Evolutionary conservation across 495 filamentous ascomycete species (phyloP), one percentile per base, ranked within the genome.

Genomic region (Penicillium flavigenum): DNA sequence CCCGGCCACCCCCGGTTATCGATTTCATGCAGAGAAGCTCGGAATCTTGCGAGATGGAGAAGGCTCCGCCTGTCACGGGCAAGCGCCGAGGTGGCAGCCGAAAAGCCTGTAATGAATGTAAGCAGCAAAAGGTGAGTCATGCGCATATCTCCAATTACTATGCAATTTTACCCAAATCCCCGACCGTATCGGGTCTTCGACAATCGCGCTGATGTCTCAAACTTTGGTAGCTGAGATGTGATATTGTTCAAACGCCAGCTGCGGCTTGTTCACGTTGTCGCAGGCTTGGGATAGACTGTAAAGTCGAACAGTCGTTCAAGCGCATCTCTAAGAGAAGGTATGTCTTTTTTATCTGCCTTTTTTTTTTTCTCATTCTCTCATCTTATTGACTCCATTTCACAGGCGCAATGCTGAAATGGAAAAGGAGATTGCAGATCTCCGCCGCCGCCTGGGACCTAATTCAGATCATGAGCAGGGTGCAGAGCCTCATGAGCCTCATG

Each of bases 371-470:
- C 5, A 26, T 26, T 26, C n/a, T 34, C n/a, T 39, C 36, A 38
- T 39, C 53, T 61, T 55, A 65, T 58, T 50, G 14, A 57, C 44
- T 45, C 34, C 16, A 26, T 42, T n/a, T 29, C 16, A 53, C 51
- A 80, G 76, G 51, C 76, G 74, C 59, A 79, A 79, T 76, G 76
- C 76, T 26, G 76, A 79, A 47, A 79, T 79, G 76, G 76, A 79
- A 66, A 72, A 68, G 58, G 76, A 79, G 69, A 78, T 79, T 45
- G 75, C 68, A 16, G 75, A 76, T 59, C 76, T 79, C 58, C 76
- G 76, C 36, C 70, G 70, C n/a, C 72, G 72, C n/a, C 61, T 79
- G 34, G 66, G 73, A 26, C 63, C 61, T 24, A 66, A 68, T 55
- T 62, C 63, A 22, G 70, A 76, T 17, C 64, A 66, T 24, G 59